Evolutionary conservation across 2,329 filamentous ascomycete genomes (phyloP).

Genomic region (Pyrenochaeta sp.): DNA sequence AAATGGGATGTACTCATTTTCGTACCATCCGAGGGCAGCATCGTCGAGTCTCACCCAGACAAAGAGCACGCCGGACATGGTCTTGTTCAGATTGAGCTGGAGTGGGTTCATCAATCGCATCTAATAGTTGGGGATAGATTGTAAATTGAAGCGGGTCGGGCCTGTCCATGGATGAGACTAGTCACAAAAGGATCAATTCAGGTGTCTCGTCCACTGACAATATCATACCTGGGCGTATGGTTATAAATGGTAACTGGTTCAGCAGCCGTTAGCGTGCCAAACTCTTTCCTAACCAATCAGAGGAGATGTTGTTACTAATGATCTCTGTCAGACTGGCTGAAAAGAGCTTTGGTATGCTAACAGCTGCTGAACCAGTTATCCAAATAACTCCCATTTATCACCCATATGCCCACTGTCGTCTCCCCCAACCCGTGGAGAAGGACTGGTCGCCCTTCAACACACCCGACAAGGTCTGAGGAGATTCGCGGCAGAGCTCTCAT

Average conservation of each 20-base stretch:
- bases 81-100: too few relatives aligned
- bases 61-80: too few relatives aligned
- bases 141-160: too few relatives aligned
- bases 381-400: conserved; percentile 4
- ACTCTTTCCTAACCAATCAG: conserved; percentile 1
- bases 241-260: conserved; percentile 4
- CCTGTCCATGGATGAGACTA: too few relatives aligned
- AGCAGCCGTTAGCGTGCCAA: conserved; percentile 1
- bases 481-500: neutral
- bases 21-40: too few relatives aligned
- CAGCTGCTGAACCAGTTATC: conserved; percentile 2
- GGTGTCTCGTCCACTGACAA: neutral
- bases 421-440: neutral
- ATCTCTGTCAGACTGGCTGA: conserved; percentile 1
- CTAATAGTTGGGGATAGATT: too few relatives aligned
- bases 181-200: too few relatives aligned
- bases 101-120: too few relatives aligned
- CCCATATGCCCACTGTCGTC: neutral
- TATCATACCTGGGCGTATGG: conserved; percentile 2
- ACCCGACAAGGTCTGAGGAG: conserved; percentile 32
- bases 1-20: too few relatives aligned
- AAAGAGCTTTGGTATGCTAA: conserved; percentile 2
- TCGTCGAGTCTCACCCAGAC: too few relatives aligned
- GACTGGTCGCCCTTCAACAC: conserved; percentile 6
- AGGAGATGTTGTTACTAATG: conserved; percentile 4